Percentiles rank a stretch among this genome's conserved stretches.
These are phyloP conservation scores for Corynascus novoguineensis DNA, from an alignment of 495 filamentous ascomycete genomes.

Conservation along the genomic window DNA sequence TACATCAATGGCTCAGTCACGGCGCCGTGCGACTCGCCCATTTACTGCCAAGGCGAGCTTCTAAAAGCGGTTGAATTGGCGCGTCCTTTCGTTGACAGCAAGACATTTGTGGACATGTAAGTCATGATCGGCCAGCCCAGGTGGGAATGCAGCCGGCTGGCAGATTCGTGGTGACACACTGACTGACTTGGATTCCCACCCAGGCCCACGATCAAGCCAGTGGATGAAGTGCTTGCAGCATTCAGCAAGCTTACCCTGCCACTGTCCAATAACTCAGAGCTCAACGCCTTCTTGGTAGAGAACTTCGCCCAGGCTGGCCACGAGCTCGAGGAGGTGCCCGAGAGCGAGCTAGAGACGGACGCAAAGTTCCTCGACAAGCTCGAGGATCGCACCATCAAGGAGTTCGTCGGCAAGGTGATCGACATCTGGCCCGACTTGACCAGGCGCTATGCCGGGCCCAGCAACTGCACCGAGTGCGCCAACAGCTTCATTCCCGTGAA, in stretches of 20 bases:
- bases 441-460: conserved; percentile 36
- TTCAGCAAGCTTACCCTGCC: conserved; percentile 41
- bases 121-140: not conserved
- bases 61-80: conserved; percentile 45
- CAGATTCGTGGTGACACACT: conserved; percentile 1
- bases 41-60: conserved; percentile 47
- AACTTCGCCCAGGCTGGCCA: conserved; percentile 45
- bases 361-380: conserved; percentile 41
- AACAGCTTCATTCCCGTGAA: conserved; percentile 49
- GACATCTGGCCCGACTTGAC: conserved; percentile 50
- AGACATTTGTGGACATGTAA: conserved; percentile 51
- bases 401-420: conserved; percentile 45
- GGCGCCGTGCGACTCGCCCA: conserved; percentile 45
- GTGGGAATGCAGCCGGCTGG: not conserved
- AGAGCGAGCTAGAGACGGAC: conserved; percentile 34
- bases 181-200: not conserved
- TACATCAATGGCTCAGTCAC: conserved; percentile 44
- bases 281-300: conserved; percentile 38
- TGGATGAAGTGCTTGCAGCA: conserved; percentile 42
- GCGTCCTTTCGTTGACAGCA: conserved; percentile 45
- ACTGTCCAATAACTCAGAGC: conserved; percentile 44
- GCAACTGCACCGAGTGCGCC: conserved; percentile 40
- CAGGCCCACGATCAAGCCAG: conserved; percentile 42
- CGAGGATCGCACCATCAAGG: conserved; percentile 38
- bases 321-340: conserved; percentile 42